Evolutionary conservation across 2,329 filamentous ascomycete species (phyloP).

Genomic region (Huntiella abstrusa): DNA sequence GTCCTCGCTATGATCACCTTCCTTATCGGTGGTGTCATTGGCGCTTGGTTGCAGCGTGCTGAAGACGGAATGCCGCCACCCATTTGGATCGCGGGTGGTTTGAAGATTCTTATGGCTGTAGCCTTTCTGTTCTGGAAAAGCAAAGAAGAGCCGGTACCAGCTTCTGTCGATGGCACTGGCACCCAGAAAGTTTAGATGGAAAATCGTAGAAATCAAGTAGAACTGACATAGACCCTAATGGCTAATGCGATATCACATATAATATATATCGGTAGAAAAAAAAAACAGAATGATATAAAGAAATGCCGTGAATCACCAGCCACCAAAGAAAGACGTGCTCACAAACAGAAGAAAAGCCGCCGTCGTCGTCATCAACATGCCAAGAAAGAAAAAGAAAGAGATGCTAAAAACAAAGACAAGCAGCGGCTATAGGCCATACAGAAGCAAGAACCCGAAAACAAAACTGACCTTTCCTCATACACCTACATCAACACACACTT

Average conservation of each 20-base stretch:
- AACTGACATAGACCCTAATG: no score
- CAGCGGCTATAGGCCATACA: not conserved
- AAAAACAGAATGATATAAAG: not conserved
- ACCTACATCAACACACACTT: constrained; percentile 42
- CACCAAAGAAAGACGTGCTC: not conserved
- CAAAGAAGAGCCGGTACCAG: constrained; percentile 8
- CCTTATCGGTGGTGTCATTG: constrained; percentile 27
- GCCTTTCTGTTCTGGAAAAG: constrained; percentile 19
- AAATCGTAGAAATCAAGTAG: no score
- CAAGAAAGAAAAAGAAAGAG: not conserved
- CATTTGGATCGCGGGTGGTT: constrained; percentile 26
- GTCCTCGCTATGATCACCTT: constrained; percentile 26
- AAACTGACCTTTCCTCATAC: not conserved
- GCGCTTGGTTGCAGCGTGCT: constrained; percentile 29
- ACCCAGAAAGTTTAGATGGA: no score
- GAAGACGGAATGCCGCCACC: constrained; percentile 22
- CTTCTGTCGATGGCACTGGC: no score
- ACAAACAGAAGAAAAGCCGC: no score
- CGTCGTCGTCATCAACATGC: no score
- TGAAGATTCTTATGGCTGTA: constrained; percentile 24
- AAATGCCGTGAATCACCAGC: no score
- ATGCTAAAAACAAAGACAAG: not conserved
- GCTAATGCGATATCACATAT: no score
- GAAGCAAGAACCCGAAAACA: not conserved
- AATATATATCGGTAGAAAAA: not conserved